Evolutionary conservation across 495 filamentous ascomycete genomes (phyloP).

Genomic region (Penicillium atrosanguineum): DNA sequence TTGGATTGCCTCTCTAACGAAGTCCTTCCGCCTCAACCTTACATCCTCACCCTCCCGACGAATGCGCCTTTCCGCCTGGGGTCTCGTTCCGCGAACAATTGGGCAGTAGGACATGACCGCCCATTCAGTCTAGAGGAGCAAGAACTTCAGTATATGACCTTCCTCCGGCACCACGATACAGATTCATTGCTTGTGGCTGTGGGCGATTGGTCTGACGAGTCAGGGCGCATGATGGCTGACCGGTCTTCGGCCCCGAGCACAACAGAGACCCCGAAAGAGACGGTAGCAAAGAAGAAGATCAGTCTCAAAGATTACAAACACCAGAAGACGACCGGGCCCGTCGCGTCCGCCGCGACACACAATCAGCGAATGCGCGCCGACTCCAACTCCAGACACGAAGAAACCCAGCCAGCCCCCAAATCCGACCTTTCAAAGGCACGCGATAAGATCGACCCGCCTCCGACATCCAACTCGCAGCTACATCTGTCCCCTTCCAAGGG

Average conservation of each 20-base stretch:
- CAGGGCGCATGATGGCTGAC: conserved; percentile 47
- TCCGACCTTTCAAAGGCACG: conserved; percentile 17
- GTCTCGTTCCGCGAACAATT: conserved; percentile 41
- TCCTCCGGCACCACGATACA: conserved; percentile 45
- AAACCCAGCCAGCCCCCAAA: conserved; percentile 19
- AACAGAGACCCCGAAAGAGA: conserved; percentile 23
- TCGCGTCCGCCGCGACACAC: conserved; percentile 19
- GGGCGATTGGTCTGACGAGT: conserved; percentile 53
- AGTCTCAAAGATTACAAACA: conserved; percentile 50
- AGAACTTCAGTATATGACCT: conserved; percentile 55
- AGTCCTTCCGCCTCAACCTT: conserved; percentile 48
- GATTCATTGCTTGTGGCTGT: conserved; percentile 48
- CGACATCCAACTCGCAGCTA: conserved; percentile 11
- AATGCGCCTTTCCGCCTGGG: conserved; percentile 43
- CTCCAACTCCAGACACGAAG: conserved; percentile 16
- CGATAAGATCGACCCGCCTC: conserved; percentile 2
- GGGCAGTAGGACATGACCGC: conserved; percentile 48
- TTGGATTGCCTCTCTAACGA: conserved; percentile 44
- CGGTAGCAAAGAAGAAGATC: conserved; percentile 47
- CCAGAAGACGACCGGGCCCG: conserved; percentile 35
- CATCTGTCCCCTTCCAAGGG: conserved; percentile 17
- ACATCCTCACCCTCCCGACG: conserved; percentile 47
- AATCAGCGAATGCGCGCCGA: conserved; percentile 18
- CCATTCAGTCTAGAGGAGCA: conserved; percentile 49
- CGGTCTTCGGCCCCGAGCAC: conserved; percentile 34